Evolutionary conservation across 1,284 basidiomycete genomes (phyloP).

Genomic region (Austroboletus olivaceoglutinosus): DNA sequence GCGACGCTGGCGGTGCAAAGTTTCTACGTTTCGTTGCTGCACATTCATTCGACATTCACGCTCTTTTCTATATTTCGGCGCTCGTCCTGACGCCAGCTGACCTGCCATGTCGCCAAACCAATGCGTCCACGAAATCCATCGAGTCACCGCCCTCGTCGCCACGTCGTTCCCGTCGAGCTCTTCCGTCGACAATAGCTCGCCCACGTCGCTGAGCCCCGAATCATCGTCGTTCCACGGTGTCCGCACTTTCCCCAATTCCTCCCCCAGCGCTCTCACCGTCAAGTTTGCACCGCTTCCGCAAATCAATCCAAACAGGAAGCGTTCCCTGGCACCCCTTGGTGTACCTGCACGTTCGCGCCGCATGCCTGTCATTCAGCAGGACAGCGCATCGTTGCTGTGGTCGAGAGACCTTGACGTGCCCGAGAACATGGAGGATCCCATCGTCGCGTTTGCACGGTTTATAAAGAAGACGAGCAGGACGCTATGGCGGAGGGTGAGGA

Average conservation of each 20-base stretch:
- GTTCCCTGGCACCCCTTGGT: conserved; percentile 57
- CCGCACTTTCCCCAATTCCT: conserved; percentile 16
- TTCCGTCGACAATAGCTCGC: conserved; percentile 17
- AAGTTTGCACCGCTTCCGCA: conserved; percentile 67
- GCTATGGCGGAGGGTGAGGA: conserved; percentile 39
- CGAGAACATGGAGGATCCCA: conserved; percentile 41
- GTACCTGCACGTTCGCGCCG: conserved; percentile 55
- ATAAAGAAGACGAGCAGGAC: conserved; percentile 45
- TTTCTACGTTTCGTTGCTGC: not conserved
- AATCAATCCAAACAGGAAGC: conserved; percentile 52
- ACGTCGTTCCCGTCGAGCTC: conserved; percentile 16
- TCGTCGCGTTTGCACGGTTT: conserved; percentile 45
- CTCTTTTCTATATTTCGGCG: conserved; percentile 17
- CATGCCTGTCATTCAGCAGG: conserved; percentile 17
- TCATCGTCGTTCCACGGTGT: conserved; percentile 8
- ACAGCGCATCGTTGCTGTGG: conserved; percentile 25
- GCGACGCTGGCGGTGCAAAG: conserved; percentile 16
- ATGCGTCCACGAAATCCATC: conserved; percentile 18
- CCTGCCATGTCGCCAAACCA: conserved; percentile 15
- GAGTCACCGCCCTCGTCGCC: conserved; percentile 8
- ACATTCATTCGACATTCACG: conserved; percentile 26
- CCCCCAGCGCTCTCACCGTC: conserved; percentile 37
- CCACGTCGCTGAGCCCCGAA: conserved; percentile 11
- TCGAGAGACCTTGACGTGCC: conserved; percentile 24
- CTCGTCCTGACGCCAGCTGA: not conserved